These are phyloP conservation scores for Aphanomyces invadans DNA, from an alignment of 352 stramenopile genomes.

Conservation along the genomic window DNA sequence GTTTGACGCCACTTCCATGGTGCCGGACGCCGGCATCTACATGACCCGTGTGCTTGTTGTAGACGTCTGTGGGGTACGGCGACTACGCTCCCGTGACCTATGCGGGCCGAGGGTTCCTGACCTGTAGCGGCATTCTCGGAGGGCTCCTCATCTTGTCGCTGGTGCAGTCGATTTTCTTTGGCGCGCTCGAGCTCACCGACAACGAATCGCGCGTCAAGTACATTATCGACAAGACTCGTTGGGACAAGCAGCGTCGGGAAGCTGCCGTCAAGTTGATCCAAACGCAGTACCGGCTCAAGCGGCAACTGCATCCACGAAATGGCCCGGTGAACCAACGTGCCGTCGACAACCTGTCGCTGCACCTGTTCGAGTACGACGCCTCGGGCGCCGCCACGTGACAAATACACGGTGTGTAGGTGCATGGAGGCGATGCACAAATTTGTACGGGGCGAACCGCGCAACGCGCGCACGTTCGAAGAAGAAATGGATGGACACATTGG, in stretches of 20 bases:
- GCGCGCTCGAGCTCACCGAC: conserved; percentile 54
- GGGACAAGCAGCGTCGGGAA: conserved; percentile 39
- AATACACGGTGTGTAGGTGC: conserved; percentile 4
- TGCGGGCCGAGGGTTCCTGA: conserved; percentile 46
- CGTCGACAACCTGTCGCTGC: conserved; percentile 28
- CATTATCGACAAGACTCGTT: conserved; percentile 53
- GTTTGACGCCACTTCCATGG: too few relatives aligned
- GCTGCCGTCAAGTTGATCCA: conserved; percentile 44
- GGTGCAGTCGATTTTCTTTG: conserved; percentile 70
- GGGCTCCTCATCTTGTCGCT: conserved; percentile 59
- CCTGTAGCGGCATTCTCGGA: conserved; percentile 60
- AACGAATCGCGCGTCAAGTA: conserved; percentile 55
- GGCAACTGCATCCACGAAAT: conserved; percentile 23
- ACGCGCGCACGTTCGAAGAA: conserved; percentile 38
- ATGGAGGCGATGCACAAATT: conserved; percentile 29
- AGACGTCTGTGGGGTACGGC: conserved; percentile 64
- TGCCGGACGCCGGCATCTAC: too few relatives aligned
- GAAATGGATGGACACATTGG: conserved; percentile 42
- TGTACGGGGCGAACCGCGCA: conserved; percentile 30
- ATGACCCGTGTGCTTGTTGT: too few relatives aligned
- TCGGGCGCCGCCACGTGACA: background rate
- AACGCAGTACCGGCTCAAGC: conserved; percentile 32
- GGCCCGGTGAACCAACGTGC: background rate
- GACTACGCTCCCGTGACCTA: conserved; percentile 69
- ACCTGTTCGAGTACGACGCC: background rate